A percentile compares a stretch with the other conserved stretches of the same genome.
Conservation (phyloP, 345 rosid species). For the Acer yangbiense region DNA sequence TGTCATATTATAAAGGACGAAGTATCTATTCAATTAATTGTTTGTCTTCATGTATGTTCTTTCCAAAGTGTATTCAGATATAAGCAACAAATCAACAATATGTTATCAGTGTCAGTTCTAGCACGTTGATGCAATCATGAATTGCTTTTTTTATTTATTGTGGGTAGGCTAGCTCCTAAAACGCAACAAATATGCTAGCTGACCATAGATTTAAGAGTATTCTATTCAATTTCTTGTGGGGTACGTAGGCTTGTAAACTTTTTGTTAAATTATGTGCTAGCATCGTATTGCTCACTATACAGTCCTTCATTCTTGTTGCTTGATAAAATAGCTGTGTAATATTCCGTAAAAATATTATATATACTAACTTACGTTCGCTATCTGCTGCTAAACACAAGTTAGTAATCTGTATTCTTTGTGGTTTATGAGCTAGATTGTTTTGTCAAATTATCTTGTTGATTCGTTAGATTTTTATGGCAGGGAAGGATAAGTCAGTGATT, state of each 20-base stretch:
- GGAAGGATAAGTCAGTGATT: slow-evolving; percentile 61
- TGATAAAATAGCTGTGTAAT: neutral
- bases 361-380: too few species aligned
- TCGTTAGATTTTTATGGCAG: slow-evolving; percentile 29
- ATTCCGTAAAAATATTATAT: neutral
- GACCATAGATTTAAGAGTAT: neutral
- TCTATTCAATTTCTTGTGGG: neutral
- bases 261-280: neutral
- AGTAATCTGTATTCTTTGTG: neutral
- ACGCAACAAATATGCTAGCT: neutral
- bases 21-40: neutral
- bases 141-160: neutral
- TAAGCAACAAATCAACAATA: too few species aligned
- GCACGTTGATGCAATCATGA: neutral
- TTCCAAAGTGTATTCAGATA: neutral
- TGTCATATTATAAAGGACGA: neutral
- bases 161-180: neutral
- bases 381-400: neutral
- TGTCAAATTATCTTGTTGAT: slow-evolving; percentile 13
- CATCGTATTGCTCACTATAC: neutral
- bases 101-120: neutral
- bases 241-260: neutral
- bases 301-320: neutral
- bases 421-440: slow-evolving; percentile 2
- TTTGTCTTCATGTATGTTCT: neutral